These are phyloP conservation scores for Zoysia japonica DNA, from an alignment of 176 grass and related monocot species.

Conservation along the genomic window DNA sequence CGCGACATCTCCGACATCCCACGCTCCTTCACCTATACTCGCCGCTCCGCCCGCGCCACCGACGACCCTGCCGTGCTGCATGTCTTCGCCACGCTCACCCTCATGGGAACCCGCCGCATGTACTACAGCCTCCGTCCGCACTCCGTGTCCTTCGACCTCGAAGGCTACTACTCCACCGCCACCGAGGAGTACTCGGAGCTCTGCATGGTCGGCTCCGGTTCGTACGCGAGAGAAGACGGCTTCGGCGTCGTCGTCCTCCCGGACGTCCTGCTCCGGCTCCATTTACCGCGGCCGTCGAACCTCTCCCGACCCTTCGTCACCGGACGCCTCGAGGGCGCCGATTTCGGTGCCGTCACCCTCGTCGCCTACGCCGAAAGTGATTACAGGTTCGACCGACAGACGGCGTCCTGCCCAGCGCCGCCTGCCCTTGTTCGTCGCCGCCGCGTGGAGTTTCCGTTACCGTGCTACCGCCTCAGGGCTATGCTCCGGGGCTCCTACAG, in stretches of 20 bases:
- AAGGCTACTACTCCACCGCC: not conserved
- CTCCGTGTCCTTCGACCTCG: slow-evolving; percentile 27
- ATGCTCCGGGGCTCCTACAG: slow-evolving; percentile 8
- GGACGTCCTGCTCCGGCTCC: slow-evolving; percentile 18
- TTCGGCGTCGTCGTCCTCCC: slow-evolving; percentile 15
- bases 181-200: not conserved
- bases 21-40: not conserved
- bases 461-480: not conserved
- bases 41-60: not conserved
- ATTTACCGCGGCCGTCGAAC: not conserved
- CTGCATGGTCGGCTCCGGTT: slow-evolving; percentile 29
- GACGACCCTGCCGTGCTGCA: not conserved
- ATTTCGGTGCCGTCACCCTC: not conserved
- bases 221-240: slow-evolving; percentile 18
- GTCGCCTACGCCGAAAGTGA: slow-evolving; percentile 10
- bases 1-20: not conserved
- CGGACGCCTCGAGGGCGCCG: not conserved
- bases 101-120: not conserved
- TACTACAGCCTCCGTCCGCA: not conserved
- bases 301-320: slow-evolving; percentile 18
- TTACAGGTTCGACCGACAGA: not conserved
- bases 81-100: slow-evolving; percentile 5
- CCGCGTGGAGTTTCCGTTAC: not conserved
- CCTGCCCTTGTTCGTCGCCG: not conserved
- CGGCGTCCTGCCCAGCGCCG: not conserved